phyloP scores from a whole-genome alignment of 768 basidiomycete species.

The Cytidiella melzeri region DNA sequence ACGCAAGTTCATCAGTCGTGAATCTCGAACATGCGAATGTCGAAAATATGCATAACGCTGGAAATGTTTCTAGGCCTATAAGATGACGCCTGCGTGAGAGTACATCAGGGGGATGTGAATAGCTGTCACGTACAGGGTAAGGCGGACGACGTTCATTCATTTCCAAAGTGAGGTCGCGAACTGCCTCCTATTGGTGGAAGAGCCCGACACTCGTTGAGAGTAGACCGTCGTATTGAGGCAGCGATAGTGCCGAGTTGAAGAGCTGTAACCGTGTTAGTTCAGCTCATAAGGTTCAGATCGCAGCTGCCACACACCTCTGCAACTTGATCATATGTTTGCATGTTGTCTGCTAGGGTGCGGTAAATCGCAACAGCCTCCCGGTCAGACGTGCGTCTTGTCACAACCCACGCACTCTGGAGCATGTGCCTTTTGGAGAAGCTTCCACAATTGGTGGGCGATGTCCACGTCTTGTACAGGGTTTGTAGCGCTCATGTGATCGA shows the following conservation, averaged over 20 bases:
- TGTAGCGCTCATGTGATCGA: slow-evolving; percentile 44
- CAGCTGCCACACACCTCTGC: slow-evolving; percentile 58
- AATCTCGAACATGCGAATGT: slow-evolving; percentile 65
- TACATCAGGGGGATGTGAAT: background rate
- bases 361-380: slow-evolving; percentile 72
- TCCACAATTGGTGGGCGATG: slow-evolving; percentile 76
- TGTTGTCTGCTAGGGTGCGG: slow-evolving; percentile 61
- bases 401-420: too few relatives aligned
- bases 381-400: slow-evolving; percentile 65
- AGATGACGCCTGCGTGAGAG: slow-evolving; percentile 14
- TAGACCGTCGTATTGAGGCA: slow-evolving; percentile 76
- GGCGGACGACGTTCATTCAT: slow-evolving; percentile 74
- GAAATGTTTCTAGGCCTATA: slow-evolving; percentile 81
- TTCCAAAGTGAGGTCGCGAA: slow-evolving; percentile 77
- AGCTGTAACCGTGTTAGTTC: slow-evolving; percentile 43
- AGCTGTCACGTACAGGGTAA: slow-evolving; percentile 54
- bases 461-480: slow-evolving; percentile 77
- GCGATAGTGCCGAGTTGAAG: slow-evolving; percentile 67
- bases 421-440: slow-evolving; percentile 71
- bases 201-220: slow-evolving; percentile 82
- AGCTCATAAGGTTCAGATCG: background rate
- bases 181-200: slow-evolving; percentile 77
- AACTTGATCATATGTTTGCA: slow-evolving; percentile 82
- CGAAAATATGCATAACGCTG: slow-evolving; percentile 85
- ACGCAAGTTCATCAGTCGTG: slow-evolving; percentile 20